phyloP scores from a whole-genome alignment of 2,329 filamentous ascomycete species.

The Tothia fuscella region DNA sequence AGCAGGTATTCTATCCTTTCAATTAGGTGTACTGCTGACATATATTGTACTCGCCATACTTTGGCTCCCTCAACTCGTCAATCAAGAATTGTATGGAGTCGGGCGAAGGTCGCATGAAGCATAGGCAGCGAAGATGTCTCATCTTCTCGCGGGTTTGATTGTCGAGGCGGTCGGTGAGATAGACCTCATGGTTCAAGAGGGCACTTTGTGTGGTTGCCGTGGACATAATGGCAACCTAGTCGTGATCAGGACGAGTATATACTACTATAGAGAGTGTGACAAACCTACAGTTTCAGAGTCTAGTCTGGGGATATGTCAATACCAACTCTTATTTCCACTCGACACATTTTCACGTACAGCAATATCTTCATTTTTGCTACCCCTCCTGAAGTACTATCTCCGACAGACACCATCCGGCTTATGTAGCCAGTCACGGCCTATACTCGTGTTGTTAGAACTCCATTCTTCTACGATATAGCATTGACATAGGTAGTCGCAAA shows the following conservation, averaged over 20 bases:
- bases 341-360: constrained; percentile 29
- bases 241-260: constrained; percentile 14
- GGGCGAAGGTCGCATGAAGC: constrained; percentile 81
- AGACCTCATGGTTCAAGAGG: constrained; percentile 91
- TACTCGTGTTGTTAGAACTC: no score
- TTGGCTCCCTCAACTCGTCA: constrained; percentile 89
- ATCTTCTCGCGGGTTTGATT: constrained; percentile 89
- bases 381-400: constrained; percentile 55
- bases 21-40: constrained; percentile 45
- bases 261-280: constrained; percentile 21
- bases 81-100: constrained; percentile 90
- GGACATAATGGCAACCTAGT: constrained; percentile 73
- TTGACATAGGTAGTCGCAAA: no score
- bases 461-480: no score
- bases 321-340: not conserved
- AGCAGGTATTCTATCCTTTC: no score
- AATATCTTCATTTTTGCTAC: constrained; percentile 97
- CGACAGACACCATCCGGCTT: constrained; percentile 83
- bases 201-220: constrained; percentile 92
- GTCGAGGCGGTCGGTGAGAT: constrained; percentile 91
- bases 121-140: constrained; percentile 88
- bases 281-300: constrained; percentile 75
- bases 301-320: constrained; percentile 29
- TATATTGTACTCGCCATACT: constrained; percentile 93
- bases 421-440: constrained; percentile 91